Base-by-base conservation (phyloP, 1,284 basidiomycete genomes). In the Ganoderma multipileum region DNA sequence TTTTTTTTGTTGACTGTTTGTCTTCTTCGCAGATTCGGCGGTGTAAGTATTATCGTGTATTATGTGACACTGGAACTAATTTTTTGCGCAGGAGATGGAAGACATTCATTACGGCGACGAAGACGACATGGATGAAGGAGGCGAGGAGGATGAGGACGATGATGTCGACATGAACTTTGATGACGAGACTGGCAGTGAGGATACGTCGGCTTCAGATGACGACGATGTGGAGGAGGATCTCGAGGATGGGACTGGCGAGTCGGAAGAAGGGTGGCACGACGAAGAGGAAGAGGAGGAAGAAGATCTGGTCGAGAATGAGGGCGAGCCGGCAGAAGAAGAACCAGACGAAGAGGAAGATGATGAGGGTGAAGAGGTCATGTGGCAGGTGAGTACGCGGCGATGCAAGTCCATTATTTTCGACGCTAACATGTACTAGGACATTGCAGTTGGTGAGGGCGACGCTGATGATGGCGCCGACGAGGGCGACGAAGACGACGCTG, bases 151-250 rank as follows among this genome's bases (percentile, higher is more conserved):
- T 30, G 91, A 90, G 11, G 92, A 91, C 20, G 93, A 92, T 65
- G 93, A 95, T 68, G 92, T 94, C 36, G 95, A 96, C 67, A 95
- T 96, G 87, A 94, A 95, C 57, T 94, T 91, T 69, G 93, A 87
- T 9, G 92, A 95, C 57, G 91, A 92, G 69, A 92, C 91, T 0
- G 91, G 90, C 28, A 94, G 92, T 67, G 93, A 94, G 69, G 90
- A 91, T 67, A 93, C 92, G 7, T 92, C 92, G 2, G 82, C 88
- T 72, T 86, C 89, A 9, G 91, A 91, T 58, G 91, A 91, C 47
- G 85, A 89, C 14, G 89, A 84, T 12, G 91, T 89, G 36, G 87
- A 87, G 66, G 87, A 86, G 52, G 90, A 88, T 39, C 81, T 90
- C 1, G 89, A 87, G 36, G 85, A 87, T 60, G 87, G 84, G 50